Conservation (phyloP, 345 rosid genomes). For the Gossypium bickii region DNA sequence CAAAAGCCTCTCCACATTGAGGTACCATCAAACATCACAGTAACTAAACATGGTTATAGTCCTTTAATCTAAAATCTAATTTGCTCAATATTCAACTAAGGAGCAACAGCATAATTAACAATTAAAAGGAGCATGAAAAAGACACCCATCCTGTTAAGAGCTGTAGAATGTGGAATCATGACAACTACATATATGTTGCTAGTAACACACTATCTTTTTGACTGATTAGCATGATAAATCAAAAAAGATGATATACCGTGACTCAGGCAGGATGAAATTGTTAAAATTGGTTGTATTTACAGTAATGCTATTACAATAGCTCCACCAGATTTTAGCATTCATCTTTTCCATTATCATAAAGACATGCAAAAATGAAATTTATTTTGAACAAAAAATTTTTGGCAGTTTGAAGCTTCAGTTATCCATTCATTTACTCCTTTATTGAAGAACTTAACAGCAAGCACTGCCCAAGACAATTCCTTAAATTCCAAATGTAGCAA, state of each 20-base stretch:
- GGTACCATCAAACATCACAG: background rate
- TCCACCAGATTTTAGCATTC: background rate
- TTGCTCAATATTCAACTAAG: background rate
- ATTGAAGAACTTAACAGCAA: slow-evolving; percentile 7
- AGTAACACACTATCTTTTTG: background rate
- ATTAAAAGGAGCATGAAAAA: background rate
- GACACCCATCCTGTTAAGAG: background rate
- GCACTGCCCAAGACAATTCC: background rate
- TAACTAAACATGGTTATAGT: background rate
- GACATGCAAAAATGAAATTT: background rate
- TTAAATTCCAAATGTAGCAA: slow-evolving; percentile 4
- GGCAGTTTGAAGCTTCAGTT: background rate
- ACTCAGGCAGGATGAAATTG: background rate
- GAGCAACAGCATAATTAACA: background rate
- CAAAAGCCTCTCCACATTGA: background rate
- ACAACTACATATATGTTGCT: background rate
- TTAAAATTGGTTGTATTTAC: background rate
- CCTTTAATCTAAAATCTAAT: background rate
- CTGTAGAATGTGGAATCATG: background rate
- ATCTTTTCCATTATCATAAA: background rate
- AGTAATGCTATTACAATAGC: background rate
- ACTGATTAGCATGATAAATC: background rate
- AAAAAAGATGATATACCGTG: background rate
- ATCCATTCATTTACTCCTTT: slow-evolving; percentile 4
- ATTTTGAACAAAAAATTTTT: background rate